phyloP scores from a whole-genome alignment of 2,329 filamentous ascomycete genomes.

The Rhynchosporium secalis region DNA sequence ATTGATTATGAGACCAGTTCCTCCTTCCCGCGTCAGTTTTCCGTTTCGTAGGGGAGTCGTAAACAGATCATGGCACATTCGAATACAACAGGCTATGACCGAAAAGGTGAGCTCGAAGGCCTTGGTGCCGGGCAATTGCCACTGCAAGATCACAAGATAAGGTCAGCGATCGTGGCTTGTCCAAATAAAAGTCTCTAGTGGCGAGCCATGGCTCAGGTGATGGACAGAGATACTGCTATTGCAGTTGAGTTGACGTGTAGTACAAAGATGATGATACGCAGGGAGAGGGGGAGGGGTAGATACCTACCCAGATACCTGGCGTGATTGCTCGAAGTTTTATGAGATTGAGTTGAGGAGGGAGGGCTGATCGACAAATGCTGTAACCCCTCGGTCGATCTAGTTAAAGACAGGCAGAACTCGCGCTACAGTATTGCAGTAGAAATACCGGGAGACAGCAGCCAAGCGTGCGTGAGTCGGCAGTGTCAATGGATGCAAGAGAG shows the following conservation, averaged over 20 bases:
- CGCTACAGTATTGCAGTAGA: background rate
- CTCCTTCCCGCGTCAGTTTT: conserved; percentile 38
- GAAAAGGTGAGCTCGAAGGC: conserved; percentile 28
- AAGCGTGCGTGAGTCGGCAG: background rate
- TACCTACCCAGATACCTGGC: conserved; percentile 5
- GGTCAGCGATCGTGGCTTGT: conserved; percentile 33
- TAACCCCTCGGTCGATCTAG: conserved; percentile 18
- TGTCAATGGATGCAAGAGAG: conserved; percentile 7
- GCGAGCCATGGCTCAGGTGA: conserved; percentile 27
- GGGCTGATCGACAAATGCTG: conserved; percentile 15
- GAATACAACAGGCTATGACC: conserved; percentile 27
- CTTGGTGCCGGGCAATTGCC: conserved; percentile 31
- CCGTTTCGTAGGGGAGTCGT: conserved; percentile 29
- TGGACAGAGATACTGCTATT: background rate
- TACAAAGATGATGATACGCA: background rate
- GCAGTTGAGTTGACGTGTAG: background rate
- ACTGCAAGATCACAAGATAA: conserved; percentile 34
- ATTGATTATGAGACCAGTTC: conserved; percentile 26
- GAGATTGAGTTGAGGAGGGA: conserved; percentile 7
- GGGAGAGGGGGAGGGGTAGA: conserved; percentile 3
- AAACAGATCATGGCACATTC: conserved; percentile 37
- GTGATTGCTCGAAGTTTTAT: conserved; percentile 3
- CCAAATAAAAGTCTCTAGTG: conserved; percentile 22
- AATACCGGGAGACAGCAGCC: background rate
- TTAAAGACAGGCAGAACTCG: background rate